phyloP scores from a whole-genome alignment of 768 basidiomycete species.

The Pleurotus salmoneostramineus region DNA sequence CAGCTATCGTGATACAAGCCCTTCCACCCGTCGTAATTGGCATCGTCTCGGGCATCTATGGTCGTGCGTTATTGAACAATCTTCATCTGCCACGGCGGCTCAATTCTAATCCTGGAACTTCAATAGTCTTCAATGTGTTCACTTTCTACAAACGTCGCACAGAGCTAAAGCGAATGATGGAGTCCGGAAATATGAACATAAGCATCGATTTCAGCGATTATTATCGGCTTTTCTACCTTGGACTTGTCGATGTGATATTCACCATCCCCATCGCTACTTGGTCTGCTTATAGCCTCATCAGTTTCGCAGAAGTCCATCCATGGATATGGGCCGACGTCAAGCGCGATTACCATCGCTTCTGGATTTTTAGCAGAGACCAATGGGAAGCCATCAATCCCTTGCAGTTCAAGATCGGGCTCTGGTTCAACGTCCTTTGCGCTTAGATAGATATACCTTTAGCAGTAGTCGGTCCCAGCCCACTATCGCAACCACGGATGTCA shows the following conservation, averaged over 20 bases:
- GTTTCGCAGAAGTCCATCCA: conserved; percentile 14
- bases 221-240: conserved; percentile 30
- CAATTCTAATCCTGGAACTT: not conserved
- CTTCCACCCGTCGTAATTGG: conserved; percentile 18
- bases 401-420: conserved; percentile 23
- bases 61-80: not conserved
- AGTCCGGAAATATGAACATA: conserved; percentile 10
- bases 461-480: no score
- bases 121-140: conserved; percentile 8
- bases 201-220: conserved; percentile 28
- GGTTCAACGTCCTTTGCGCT: conserved; percentile 26
- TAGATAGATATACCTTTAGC: conserved; percentile 9
- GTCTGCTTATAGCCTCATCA: conserved; percentile 20
- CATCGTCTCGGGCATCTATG: conserved; percentile 11
- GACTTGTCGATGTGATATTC: conserved; percentile 25
- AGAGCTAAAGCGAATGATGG: conserved; percentile 14
- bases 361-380: conserved; percentile 16
- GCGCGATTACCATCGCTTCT: conserved; percentile 25
- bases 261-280: conserved; percentile 25
- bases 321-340: conserved; percentile 31
- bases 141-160: conserved; percentile 9
- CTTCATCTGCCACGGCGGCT: not conserved
- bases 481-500: no score
- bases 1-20: conserved; percentile 23
- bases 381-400: conserved; percentile 16